These are phyloP conservation scores for Coniochaeta ligniaria DNA, from an alignment of 2,329 filamentous ascomycete genomes.

Conservation along the genomic window DNA sequence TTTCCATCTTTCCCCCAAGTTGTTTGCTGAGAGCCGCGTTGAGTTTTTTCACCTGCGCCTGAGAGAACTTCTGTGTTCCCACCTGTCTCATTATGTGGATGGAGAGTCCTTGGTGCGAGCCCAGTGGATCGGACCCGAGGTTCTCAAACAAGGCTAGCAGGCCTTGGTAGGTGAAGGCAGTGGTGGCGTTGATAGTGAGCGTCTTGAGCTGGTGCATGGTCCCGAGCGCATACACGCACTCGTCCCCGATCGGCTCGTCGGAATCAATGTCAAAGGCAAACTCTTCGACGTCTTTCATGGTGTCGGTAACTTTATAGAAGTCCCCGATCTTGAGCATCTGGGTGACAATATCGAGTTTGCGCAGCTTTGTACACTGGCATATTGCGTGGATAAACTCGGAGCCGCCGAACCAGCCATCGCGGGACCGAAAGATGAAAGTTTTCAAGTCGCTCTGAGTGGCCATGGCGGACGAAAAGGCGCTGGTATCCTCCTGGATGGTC, in stretches of 20 bases:
- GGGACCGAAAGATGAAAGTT: slow-evolving; percentile 12
- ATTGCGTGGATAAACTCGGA: slow-evolving; percentile 32
- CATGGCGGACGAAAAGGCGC: slow-evolving; percentile 44
- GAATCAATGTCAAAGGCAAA: slow-evolving; percentile 47
- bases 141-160: slow-evolving; percentile 33
- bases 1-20: slow-evolving; percentile 24
- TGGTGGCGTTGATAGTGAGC: slow-evolving; percentile 46
- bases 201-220: slow-evolving; percentile 38
- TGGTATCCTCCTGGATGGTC: slow-evolving; percentile 28
- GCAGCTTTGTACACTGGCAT: slow-evolving; percentile 41
- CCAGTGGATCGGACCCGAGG: slow-evolving; percentile 17
- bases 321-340: slow-evolving; percentile 43
- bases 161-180: slow-evolving; percentile 44
- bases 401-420: slow-evolving; percentile 11
- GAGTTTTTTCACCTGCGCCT: slow-evolving; percentile 17
- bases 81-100: slow-evolving; percentile 26
- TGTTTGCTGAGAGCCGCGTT: slow-evolving; percentile 12
- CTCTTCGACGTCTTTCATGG: slow-evolving; percentile 43
- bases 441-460: slow-evolving; percentile 40
- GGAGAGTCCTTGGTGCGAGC: slow-evolving; percentile 19
- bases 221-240: slow-evolving; percentile 27
- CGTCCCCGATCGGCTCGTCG: slow-evolving; percentile 29
- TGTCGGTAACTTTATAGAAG: slow-evolving; percentile 35
- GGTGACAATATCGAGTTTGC: slow-evolving; percentile 42
- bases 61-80: slow-evolving; percentile 14